Base-by-base conservation (phyloP, 805 yeast species). In the Kuraishia capsulata region DNA sequence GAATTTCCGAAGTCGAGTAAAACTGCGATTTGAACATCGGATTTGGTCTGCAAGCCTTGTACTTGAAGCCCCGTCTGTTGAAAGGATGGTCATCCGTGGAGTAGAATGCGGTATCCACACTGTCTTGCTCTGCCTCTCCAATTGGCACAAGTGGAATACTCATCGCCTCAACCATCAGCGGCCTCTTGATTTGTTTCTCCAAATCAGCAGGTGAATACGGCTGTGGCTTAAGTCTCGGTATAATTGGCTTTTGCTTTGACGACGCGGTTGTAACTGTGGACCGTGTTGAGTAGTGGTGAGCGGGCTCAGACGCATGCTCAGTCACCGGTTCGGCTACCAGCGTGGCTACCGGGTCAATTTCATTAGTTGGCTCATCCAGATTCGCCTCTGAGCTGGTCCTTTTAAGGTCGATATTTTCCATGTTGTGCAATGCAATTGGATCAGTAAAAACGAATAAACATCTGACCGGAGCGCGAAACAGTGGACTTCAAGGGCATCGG, bases 21-120 rank as follows among this genome's bases (percentile, higher is more conserved):
- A 78, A 64, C 20, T 76, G 61, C 10, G 79, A 68, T 2, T 61
- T 56, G 40, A 86, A 70, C 1, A 51, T 48, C 2, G 83, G 80
- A 47, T 78, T 78, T 0, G 94, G 88, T 3, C 79, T 68, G 51
- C 96, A 85, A 13, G 88, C 78, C 35, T 74, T 67, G 56, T 89
- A 90, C 44, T 86, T 77, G 62, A 80, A 90, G 1, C 94, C 90
- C 37, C 92, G 61, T 47, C 76, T 73, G 53, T 87, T 87, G 47
- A 72, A 65, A 0, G 97, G 96, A 37, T 78, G 74, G 40, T 88
- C 96, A n/a, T 84, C 94, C 19, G 71, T 65, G 25, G 61, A 56
- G 46, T 51, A 66, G 47, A 75, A 69, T 4, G 42, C 49, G 37
- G 19, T 14, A 14, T 28, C 20, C 6, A 5, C 11, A 13, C 18